A percentile compares a stretch with the other conserved stretches of the same genome.
Conservation (phyloP, 257 asterid genomes). For the Salvia splendens region DNA sequence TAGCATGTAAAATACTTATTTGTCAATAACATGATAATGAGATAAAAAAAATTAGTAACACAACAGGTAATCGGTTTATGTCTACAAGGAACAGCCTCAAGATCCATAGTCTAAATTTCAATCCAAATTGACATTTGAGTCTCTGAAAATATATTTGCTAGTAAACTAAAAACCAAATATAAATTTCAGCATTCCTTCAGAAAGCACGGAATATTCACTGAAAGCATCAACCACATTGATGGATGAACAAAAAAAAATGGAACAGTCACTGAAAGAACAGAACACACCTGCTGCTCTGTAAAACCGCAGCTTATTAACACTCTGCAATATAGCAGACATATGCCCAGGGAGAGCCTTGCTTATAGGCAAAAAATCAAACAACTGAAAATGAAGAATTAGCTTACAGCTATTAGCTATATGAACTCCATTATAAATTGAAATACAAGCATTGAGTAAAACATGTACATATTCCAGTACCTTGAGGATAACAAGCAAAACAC, state of each 20-base stretch:
- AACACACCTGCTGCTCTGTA: constrained; percentile 89
- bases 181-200: constrained; percentile 18
- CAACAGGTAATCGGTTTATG: neutral
- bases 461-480: constrained; percentile 48
- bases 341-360: constrained; percentile 84
- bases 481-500: constrained; percentile 66
- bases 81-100: neutral
- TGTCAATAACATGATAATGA: neutral
- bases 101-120: neutral
- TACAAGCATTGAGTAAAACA: constrained; percentile 17
- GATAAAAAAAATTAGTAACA: neutral
- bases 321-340: constrained; percentile 92
- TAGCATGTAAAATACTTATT: constrained; percentile 3
- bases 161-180: constrained; percentile 5
- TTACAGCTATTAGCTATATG: constrained; percentile 8
- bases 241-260: constrained; percentile 10
- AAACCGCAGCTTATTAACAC: constrained; percentile 85
- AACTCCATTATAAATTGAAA: neutral
- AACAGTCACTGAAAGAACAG: constrained; percentile 28
- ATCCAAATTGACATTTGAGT: constrained; percentile 8
- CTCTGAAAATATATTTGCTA: constrained; percentile 1
- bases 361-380: constrained; percentile 83
- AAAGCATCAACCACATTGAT: neutral
- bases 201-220: constrained; percentile 5
- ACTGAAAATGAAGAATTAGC: constrained; percentile 49